These are phyloP conservation scores for Adansonia digitata DNA, from an alignment of 345 rosid species.

Conservation along the genomic window DNA sequence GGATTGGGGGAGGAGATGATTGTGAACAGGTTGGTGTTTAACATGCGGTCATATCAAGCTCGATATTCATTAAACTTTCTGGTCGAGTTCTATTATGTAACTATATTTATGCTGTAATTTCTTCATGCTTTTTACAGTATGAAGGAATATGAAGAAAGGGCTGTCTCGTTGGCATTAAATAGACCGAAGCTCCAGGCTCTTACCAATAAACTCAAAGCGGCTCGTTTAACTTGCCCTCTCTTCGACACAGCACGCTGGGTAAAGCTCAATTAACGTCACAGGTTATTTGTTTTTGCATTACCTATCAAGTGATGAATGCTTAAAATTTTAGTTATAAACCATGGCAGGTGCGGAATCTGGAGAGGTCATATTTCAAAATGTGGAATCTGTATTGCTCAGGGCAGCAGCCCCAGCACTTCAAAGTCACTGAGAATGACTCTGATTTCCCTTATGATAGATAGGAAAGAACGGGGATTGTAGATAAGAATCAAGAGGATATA, in stretches of 20 bases:
- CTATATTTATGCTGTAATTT: not conserved
- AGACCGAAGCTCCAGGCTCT: slow-evolving; percentile 67
- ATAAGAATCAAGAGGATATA: slow-evolving; percentile 30
- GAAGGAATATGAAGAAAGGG: slow-evolving; percentile 91
- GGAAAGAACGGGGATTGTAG: slow-evolving; percentile 34
- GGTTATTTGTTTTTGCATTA: not conserved
- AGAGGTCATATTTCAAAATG: slow-evolving; percentile 87
- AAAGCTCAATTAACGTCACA: slow-evolving; percentile 15
- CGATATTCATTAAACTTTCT: no score
- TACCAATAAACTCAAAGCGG: slow-evolving; percentile 56
- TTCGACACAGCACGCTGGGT: slow-evolving; percentile 98
- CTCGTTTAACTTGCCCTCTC: slow-evolving; percentile 77
- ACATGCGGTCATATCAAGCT: not conserved
- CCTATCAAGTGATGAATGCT: not conserved
- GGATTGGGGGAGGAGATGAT: slow-evolving; percentile 99
- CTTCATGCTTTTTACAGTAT: slow-evolving; percentile 37
- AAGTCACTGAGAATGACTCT: slow-evolving; percentile 66
- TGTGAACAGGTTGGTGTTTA: slow-evolving; percentile 55
- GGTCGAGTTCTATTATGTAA: no score
- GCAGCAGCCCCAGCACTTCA: slow-evolving; percentile 73
- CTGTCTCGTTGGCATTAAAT: slow-evolving; percentile 70
- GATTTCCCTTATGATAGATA: slow-evolving; percentile 69
- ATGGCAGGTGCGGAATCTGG: slow-evolving; percentile 83
- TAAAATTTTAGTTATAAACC: not conserved
- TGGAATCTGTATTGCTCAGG: slow-evolving; percentile 82